These are phyloP conservation scores for Calvatia gigantea DNA, from an alignment of 768 basidiomycete species.

Conservation along the genomic window DNA sequence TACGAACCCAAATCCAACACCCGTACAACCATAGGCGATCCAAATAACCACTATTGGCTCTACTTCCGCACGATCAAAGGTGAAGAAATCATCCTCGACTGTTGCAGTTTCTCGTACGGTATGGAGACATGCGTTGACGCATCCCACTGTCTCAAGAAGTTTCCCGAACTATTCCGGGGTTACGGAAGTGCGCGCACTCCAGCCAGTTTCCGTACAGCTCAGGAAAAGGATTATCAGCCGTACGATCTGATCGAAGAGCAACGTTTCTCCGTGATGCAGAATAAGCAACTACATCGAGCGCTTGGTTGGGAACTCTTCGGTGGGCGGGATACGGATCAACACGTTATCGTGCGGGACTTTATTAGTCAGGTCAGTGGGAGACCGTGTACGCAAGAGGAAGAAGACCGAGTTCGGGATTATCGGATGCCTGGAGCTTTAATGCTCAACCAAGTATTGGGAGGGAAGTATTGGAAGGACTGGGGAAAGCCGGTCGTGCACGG, in stretches of 20 bases:
- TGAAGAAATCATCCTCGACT: slow-evolving; percentile 37
- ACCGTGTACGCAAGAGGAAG: not conserved
- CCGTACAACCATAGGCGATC: slow-evolving; percentile 33
- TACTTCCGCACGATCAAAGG: slow-evolving; percentile 43
- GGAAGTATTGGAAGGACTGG: not conserved
- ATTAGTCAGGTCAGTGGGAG: not conserved
- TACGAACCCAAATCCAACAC: slow-evolving; percentile 19
- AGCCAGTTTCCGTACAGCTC: not conserved
- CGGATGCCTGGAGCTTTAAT: not conserved
- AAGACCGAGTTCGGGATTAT: not conserved
- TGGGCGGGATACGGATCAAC: not conserved
- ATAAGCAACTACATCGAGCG: not conserved
- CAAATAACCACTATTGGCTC: slow-evolving; percentile 46
- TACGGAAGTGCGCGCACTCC: slow-evolving; percentile 7
- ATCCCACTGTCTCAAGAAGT: not conserved
- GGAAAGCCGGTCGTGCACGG: not conserved
- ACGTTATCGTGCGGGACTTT: not conserved
- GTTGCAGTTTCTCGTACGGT: slow-evolving; percentile 12
- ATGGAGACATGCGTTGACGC: slow-evolving; percentile 2
- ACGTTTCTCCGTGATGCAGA: not conserved
- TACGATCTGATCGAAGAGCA: not conserved
- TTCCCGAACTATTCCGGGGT: not conserved
- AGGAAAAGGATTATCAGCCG: not conserved
- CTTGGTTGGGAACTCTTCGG: slow-evolving; percentile 1
- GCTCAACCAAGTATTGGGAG: not conserved